Evolutionary conservation across 2,329 filamentous ascomycete species (phyloP), one percentile per base, ranked within the genome.

Genomic region (Arthrocladium fulminans): DNA sequence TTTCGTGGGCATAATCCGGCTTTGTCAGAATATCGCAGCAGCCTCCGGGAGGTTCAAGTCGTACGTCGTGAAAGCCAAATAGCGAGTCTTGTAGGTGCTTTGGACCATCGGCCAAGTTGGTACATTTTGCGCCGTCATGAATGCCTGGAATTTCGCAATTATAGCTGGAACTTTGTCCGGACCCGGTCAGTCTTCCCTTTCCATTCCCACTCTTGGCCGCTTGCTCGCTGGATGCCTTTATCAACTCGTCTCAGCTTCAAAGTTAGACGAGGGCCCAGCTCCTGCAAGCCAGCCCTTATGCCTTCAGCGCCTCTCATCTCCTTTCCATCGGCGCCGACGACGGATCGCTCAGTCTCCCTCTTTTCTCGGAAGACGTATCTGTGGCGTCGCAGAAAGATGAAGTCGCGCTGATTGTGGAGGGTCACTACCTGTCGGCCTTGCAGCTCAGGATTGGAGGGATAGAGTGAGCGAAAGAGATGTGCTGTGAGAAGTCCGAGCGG

Each of bases 181-280:
- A 86, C 75, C 73, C 96, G 96, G 72, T 98, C 92, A 83, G 92
- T 94, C 63, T 82, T 81, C 9, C 86, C 84, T 71, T 94, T 94
- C 92, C 92, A 98, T 65, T 96, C 80, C 90, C 92, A 97, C 63
- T 94, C 86, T 57, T 88, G 79, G 30, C 88, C 87, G 66, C 79
- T 82, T 40, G 67, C 83, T 72, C 66, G 80, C 73, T 73, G 86
- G 56, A 98, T 85, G 0, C 89, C 90, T 68, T 88, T 89, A 64
- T 97, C 90, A 37, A 97, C 83, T 60, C 92, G 80, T 58, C 89
- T 80, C 60, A 98, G 69, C 73, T 97, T 97, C 55, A 97, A 68
- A 2, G 86, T 90, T 71, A 92, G 75, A 59, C 82, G 74, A 6
- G 88, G 89, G 0, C 90, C 90, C 20, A 96, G 69, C 68, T 97